A percentile compares a stretch with the other conserved stretches of the same genome.
Evolutionary conservation across 2,329 filamentous ascomycete genomes (phyloP).

Genomic region (Dryadomyces quercivorus): DNA sequence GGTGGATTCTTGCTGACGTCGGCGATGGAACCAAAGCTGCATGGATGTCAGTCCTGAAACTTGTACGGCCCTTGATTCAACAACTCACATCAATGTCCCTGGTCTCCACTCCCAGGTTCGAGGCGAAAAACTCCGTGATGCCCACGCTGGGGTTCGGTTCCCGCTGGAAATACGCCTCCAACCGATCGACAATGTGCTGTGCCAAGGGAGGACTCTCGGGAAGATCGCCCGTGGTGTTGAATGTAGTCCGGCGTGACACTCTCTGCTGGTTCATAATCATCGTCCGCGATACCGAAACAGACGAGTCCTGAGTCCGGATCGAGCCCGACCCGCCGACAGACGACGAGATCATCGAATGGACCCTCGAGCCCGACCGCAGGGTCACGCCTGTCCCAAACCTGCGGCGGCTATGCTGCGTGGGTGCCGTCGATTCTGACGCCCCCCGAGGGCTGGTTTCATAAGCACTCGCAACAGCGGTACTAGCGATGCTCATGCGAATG

Average conservation of each 20-base stretch:
- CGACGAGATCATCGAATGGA: constrained; percentile 11
- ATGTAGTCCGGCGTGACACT: constrained; percentile 25
- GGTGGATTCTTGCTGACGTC: constrained; percentile 35
- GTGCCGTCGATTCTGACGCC: neutral
- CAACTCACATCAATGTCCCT: constrained; percentile 28
- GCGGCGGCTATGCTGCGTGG: neutral
- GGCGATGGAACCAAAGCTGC: constrained; percentile 39
- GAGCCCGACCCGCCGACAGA: constrained; percentile 16
- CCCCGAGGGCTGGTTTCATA: constrained; percentile 1
- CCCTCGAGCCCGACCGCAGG: too few relatives aligned
- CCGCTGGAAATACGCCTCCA: constrained; percentile 40
- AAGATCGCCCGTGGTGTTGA: constrained; percentile 21
- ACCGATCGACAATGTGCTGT: constrained; percentile 33
- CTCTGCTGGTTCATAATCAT: constrained; percentile 34
- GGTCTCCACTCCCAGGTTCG: constrained; percentile 38
- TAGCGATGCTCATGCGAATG: constrained; percentile 13
- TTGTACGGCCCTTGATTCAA: neutral
- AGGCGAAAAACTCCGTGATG: constrained; percentile 40
- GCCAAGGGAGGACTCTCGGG: constrained; percentile 33
- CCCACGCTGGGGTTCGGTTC: constrained; percentile 35
- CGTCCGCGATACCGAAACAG: constrained; percentile 15
- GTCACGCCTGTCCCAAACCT: too few relatives aligned
- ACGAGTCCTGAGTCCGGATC: neutral
- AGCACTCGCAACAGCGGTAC: constrained; percentile 6
- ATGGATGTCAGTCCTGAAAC: neutral